A percentile compares a stretch with the other conserved stretches of the same genome.
Conservation (phyloP, 768 basidiomycete genomes). For the Dendrothele bispora region DNA sequence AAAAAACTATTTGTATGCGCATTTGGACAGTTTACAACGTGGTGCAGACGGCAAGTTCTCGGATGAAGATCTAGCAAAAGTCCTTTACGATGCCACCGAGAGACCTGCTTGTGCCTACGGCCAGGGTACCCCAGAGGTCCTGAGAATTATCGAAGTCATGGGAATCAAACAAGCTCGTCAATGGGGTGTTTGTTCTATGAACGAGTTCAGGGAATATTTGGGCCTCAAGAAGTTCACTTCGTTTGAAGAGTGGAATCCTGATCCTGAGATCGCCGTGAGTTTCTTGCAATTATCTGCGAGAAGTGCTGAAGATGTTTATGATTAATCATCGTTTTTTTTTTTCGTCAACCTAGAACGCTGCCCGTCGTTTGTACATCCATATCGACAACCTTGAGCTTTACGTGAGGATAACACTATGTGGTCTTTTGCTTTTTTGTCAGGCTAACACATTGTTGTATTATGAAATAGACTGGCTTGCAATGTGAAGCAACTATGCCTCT, state of each 20-base stretch:
- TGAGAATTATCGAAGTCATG: conserved; percentile 69
- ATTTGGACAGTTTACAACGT: conserved; percentile 57
- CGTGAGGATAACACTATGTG: no score
- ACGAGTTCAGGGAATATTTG: conserved; percentile 73
- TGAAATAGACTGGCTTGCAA: conserved; percentile 48
- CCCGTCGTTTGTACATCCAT: conserved; percentile 63
- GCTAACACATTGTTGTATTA: no score
- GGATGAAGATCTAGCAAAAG: conserved; percentile 62
- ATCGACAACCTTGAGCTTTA: conserved; percentile 82
- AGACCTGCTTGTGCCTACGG: conserved; percentile 60
- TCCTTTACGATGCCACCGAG: conserved; percentile 64
- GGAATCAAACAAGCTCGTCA: conserved; percentile 63
- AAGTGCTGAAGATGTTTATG: no score
- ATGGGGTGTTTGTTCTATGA: conserved; percentile 78
- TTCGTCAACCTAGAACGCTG: conserved; percentile 49
- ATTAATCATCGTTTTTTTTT: neutral
- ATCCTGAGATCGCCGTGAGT: conserved; percentile 52
- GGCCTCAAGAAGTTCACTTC: conserved; percentile 63
- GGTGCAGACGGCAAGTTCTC: conserved; percentile 53
- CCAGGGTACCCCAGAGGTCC: conserved; percentile 61
- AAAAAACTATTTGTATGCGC: no score
- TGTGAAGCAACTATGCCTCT: conserved; percentile 71
- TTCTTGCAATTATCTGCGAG: no score
- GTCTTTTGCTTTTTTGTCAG: no score
- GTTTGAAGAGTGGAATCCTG: conserved; percentile 75